Evolutionary conservation across 2,329 filamentous ascomycete species (phyloP), one percentile per base, ranked within the genome.

Genomic region (Kalmusia sp.): DNA sequence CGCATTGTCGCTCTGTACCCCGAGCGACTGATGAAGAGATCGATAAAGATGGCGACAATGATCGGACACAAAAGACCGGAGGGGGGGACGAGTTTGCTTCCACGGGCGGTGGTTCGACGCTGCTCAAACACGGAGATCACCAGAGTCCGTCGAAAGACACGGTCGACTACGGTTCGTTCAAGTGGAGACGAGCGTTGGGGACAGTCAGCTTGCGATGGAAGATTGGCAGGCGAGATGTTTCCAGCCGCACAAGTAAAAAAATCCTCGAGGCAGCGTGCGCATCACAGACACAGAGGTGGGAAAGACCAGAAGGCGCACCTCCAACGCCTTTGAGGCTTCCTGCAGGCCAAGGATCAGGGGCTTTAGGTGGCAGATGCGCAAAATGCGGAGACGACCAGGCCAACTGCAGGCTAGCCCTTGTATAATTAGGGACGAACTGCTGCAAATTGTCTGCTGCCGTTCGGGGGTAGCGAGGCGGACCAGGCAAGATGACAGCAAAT

Each of bases 271-370:
- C 62, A 68, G 58, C 61, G 65, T 65, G 59, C 59, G 68, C 69
- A 70, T 70, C 61, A 66, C 69, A 69, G 62, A 69, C 61, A 66
- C 69, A 69, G 62, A 69, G 63, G 59, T 61, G 68, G 63, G 62
- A 64, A n/a, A 67, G 60, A 68, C 62, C 58, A 67, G 62, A 67
- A 61, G 62, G 68, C 67, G 69, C 64, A 67, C 61, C 50, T 62
- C 54, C 66, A 71, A 73, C 70, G 69, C 70, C 70, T 74, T 73
- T 74, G 71, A 73, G 70, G 71, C 68, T 72, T 74, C 51, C 68
- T 71, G 69, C 69, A 70, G 53, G 66, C 59, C 69, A 70, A 71
- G 68, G 70, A 65, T 73, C 69, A 73, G 70, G 71, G 71, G 71
- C 68, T 71, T 61, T 68, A 52, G 64, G 68, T 67, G 69, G 70